Percentiles rank a stretch among this genome's conserved stretches.
These are phyloP conservation scores for Sherardia arvensis DNA, from an alignment of 257 asterid genomes.

Conservation along the genomic window DNA sequence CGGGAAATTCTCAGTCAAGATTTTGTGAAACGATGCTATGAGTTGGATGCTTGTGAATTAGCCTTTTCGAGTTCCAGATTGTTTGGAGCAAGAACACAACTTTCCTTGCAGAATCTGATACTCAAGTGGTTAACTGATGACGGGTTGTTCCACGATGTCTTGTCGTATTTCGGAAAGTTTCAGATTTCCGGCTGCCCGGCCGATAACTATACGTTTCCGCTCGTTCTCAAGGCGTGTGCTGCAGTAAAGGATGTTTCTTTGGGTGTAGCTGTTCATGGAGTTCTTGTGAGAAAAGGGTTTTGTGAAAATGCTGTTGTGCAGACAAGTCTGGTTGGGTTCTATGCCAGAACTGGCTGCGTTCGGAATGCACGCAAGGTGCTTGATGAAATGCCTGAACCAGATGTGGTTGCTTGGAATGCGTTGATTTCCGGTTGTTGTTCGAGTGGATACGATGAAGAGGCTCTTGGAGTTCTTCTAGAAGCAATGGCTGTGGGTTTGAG, in stretches of 20 bases:
- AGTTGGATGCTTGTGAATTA: conserved; percentile 35
- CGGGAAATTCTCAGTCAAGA: conserved; percentile 17
- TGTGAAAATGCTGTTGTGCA: conserved; percentile 39
- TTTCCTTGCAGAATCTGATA: conserved; percentile 34
- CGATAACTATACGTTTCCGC: conserved; percentile 53
- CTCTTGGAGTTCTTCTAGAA: conserved; percentile 24
- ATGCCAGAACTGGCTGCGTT: conserved; percentile 35
- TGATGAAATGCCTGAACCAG: conserved; percentile 48
- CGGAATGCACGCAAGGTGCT: conserved; percentile 35
- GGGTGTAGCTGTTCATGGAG: conserved; percentile 33
- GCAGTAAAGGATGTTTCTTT: conserved; percentile 23
- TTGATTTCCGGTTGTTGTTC: conserved; percentile 53
- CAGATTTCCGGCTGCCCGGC: conserved; percentile 33
- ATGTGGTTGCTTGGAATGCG: conserved; percentile 53
- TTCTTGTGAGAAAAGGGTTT: conserved; percentile 36
- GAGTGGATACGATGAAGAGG: conserved; percentile 36
- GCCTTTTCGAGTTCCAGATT: conserved; percentile 29
- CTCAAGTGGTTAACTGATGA: conserved; percentile 34
- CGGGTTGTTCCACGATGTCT: conserved; percentile 31
- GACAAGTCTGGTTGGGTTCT: conserved; percentile 41
- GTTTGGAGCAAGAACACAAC: conserved; percentile 19
- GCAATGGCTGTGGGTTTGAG: conserved; percentile 28
- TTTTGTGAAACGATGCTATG: conserved; percentile 38
- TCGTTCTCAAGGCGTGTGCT: conserved; percentile 56
- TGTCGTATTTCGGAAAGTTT: conserved; percentile 26